Evolutionary conservation across 768 basidiomycete genomes (phyloP).

Genomic region (Favolaschia claudopus): DNA sequence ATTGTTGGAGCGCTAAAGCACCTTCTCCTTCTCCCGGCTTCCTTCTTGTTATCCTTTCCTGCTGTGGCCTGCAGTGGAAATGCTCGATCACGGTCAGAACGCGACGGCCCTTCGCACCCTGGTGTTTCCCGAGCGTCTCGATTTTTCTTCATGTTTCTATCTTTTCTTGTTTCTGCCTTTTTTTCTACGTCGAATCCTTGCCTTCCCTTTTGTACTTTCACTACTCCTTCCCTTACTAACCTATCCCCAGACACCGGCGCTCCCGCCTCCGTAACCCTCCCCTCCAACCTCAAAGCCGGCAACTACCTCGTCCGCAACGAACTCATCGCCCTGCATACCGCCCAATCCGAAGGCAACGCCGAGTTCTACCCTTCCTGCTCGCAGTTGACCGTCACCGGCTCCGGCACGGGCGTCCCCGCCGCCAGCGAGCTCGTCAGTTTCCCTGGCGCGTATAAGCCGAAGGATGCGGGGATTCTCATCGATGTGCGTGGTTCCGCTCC

Average conservation of each 20-base stretch:
- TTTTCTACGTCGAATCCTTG: not conserved
- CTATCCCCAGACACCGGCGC: constrained; percentile 35
- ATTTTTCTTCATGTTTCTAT: no score
- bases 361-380: constrained; percentile 46
- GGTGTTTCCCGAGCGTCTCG: no score
- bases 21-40: no score
- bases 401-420: constrained; percentile 38
- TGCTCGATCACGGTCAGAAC: no score
- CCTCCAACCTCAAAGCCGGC: constrained; percentile 47
- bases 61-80: no score
- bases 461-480: constrained; percentile 42
- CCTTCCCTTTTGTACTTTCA: not conserved
- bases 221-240: not conserved
- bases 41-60: no score
- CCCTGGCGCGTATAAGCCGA: constrained; percentile 36
- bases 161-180: no score
- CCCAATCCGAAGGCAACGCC: constrained; percentile 42
- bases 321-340: constrained; percentile 53
- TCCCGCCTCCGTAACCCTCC: constrained; percentile 41
- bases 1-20: no score
- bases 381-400: constrained; percentile 40
- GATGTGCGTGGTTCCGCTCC: constrained; percentile 8
- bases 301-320: constrained; percentile 63
- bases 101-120: no score
- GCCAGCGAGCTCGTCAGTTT: constrained; percentile 33